Evolutionary conservation across 441 rosid species (phyloP).

Genomic region (Flueggea neowawraea): DNA sequence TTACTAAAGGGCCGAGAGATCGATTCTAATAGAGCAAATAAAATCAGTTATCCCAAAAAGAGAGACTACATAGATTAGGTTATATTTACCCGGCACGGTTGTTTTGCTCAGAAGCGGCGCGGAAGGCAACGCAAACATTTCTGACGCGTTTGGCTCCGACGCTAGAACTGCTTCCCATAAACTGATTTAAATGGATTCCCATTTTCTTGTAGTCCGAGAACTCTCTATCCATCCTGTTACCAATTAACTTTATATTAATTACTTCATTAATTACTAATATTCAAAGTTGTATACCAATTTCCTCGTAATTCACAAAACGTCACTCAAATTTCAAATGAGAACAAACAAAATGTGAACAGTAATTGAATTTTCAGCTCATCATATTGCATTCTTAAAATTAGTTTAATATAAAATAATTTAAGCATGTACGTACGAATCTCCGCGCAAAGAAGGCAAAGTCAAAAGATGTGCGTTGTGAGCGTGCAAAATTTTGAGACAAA

Average conservation of each 20-base stretch:
- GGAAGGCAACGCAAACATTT: constrained; percentile 79
- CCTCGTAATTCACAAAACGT: too few species aligned
- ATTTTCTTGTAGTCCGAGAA: constrained; percentile 79
- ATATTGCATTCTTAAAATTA: too few species aligned
- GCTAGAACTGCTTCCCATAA: constrained; percentile 97
- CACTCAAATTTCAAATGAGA: too few species aligned
- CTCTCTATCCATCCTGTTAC: constrained; percentile 69
- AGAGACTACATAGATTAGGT: neutral
- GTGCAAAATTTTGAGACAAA: neutral
- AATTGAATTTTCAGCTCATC: too few species aligned
- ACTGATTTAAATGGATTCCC: constrained; percentile 87
- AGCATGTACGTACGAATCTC: neutral
- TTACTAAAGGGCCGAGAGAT: too few species aligned
- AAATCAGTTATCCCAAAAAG: neutral
- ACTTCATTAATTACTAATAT: neutral
- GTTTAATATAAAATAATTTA: too few species aligned
- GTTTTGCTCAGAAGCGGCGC: constrained; percentile 79
- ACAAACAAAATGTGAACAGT: too few species aligned
- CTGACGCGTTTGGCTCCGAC: constrained; percentile 86
- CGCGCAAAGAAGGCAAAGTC: neutral
- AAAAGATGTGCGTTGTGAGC: neutral
- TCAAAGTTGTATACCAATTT: too few species aligned
- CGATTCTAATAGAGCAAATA: too few species aligned
- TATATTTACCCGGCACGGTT: constrained; percentile 58
- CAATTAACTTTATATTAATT: neutral